A percentile compares a stretch with the other conserved stretches of the same genome.
phyloP scores from a whole-genome alignment of 805 yeast genomes.

The Starmerella potacharoeniae region DNA sequence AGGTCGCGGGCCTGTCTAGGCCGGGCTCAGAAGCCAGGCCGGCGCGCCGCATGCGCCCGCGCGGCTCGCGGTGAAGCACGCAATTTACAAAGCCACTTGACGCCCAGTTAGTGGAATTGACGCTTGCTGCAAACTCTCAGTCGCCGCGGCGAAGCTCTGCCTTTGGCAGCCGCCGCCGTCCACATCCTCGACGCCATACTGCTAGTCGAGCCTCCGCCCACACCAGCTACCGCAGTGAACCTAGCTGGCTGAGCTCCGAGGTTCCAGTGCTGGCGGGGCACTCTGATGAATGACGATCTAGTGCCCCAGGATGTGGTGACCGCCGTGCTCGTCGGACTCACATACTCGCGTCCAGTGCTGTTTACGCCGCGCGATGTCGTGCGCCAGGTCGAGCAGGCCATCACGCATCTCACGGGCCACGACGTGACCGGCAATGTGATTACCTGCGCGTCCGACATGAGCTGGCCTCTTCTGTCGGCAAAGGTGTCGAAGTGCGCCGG shows the following conservation, averaged over 20 bases:
- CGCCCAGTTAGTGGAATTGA: too few species aligned
- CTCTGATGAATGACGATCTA: neutral
- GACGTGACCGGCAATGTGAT: neutral
- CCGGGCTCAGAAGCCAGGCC: neutral
- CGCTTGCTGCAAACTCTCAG: too few species aligned
- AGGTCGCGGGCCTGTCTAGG: neutral
- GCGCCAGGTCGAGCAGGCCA: conserved; percentile 3
- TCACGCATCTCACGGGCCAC: neutral
- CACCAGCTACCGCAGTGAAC: neutral
- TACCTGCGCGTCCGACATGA: conserved; percentile 6
- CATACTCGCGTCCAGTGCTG: conserved; percentile 13
- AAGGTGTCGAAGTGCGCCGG: neutral
- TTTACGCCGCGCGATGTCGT: conserved; percentile 7
- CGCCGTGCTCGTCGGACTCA: conserved; percentile 5
- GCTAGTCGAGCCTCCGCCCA: neutral
- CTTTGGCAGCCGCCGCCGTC: too few species aligned
- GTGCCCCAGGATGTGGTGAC: conserved; percentile 20
- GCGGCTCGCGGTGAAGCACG: too few species aligned
- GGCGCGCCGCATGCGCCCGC: too few species aligned
- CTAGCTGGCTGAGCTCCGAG: neutral
- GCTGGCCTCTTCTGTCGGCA: conserved; percentile 7
- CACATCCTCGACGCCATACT: neutral
- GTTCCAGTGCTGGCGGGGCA: neutral
- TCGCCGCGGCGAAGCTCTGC: too few species aligned
- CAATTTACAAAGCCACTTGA: too few species aligned